phyloP scores from a whole-genome alignment of 805 yeast genomes.

The Kuraishia molischiana region DNA sequence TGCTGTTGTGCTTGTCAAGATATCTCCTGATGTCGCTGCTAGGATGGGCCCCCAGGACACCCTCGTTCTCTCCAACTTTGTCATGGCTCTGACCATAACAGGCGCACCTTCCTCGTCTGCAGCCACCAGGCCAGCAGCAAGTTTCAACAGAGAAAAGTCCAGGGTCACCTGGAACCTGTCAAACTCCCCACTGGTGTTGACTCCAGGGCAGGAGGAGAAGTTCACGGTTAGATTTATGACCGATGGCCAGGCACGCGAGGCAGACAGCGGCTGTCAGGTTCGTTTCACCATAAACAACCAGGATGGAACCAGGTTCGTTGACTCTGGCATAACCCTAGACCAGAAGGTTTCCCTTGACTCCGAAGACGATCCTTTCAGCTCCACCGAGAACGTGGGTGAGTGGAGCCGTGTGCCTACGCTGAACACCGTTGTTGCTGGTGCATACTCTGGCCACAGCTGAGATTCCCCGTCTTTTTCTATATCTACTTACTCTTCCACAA shows the following conservation, averaged over 20 bases:
- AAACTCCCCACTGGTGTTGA: conserved; percentile 26
- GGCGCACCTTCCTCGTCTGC: conserved; percentile 65
- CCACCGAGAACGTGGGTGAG: conserved; percentile 13
- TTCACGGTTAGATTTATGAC: conserved; percentile 84
- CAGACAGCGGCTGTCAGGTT: conserved; percentile 63
- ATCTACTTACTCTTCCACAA: too few species aligned
- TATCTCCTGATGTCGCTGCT: conserved; percentile 34
- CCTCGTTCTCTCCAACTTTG: conserved; percentile 44
- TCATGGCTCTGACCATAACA: conserved; percentile 49
- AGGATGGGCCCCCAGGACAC: conserved; percentile 22
- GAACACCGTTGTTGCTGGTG: conserved; percentile 39
- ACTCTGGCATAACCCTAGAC: conserved; percentile 1
- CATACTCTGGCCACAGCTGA: conserved; percentile 15
- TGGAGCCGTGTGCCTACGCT: conserved; percentile 30
- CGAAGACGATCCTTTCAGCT: conserved; percentile 24
- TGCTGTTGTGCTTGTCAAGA: conserved; percentile 62
- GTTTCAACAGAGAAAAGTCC: conserved; percentile 77
- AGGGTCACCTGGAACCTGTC: conserved; percentile 79
- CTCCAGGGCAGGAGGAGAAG: conserved; percentile 40
- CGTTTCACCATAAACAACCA: conserved; percentile 42
- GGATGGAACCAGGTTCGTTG: conserved; percentile 33
- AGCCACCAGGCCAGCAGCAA: conserved; percentile 84
- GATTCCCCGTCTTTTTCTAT: too few species aligned
- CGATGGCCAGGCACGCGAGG: conserved; percentile 58
- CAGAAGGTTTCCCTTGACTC: conserved; percentile 7